These are phyloP conservation scores for thale cress (Arabidopsis thaliana) DNA, from an alignment of 345 rosid genomes.

Conservation along the genomic window TAIR10.1 NC_003076.8:26596001-26596500, in stretches of 20 bases:
- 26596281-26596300: conserved; percentile 79
- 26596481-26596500: conserved; percentile 45
- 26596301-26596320: conserved; percentile 71
- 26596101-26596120: conserved; percentile 31
- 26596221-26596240: conserved; percentile 41
- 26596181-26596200: neutral
- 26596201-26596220: conserved; percentile 48
- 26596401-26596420: conserved; percentile 74
- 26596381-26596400: conserved; percentile 49
- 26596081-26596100: neutral
- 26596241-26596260: conserved; percentile 16
- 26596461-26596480: conserved; percentile 64
- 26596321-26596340: conserved; percentile 76
- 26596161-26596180: neutral
- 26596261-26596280: conserved; percentile 59
- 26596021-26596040: neutral
- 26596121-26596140: conserved; percentile 35
- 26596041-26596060: neutral
- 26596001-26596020: neutral
- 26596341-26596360: conserved; percentile 73
- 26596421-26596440: conserved; percentile 68
- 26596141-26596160: neutral
- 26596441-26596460: conserved; percentile 76
- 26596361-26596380: conserved; percentile 44
- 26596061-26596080: neutral